Conservation (phyloP, 2,329 filamentous ascomycete genomes). For the Pseudopithomyces maydicus region DNA sequence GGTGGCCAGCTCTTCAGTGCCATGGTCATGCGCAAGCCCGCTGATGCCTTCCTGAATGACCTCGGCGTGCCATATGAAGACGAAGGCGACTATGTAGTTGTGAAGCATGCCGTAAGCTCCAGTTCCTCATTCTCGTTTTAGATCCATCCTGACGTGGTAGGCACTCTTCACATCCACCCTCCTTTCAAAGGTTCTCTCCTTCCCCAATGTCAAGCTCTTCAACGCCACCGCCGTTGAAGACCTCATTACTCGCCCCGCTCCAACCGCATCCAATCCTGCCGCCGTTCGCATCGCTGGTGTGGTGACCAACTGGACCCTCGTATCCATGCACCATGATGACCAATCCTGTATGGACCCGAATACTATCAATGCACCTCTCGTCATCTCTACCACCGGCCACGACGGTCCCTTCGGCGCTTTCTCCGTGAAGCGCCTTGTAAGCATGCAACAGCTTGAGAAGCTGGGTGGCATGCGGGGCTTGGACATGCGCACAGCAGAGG, state of each 20-base stretch:
- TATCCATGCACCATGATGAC: conserved; percentile 73
- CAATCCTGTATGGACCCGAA: conserved; percentile 97
- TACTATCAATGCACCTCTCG: conserved; percentile 89
- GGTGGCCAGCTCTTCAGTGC: conserved; percentile 93
- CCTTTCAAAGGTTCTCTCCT: conserved; percentile 78
- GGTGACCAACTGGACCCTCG: conserved; percentile 95
- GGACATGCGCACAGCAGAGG: conserved; percentile 90
- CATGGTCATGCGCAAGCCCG: conserved; percentile 94
- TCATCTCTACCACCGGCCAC: conserved; percentile 90
- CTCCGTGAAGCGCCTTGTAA: conserved; percentile 86
- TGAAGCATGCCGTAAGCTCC: conserved; percentile 73
- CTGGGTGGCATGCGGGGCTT: conserved; percentile 91
- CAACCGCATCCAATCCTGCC: conserved; percentile 48
- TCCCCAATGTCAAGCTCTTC: conserved; percentile 95
- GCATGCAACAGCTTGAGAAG: conserved; percentile 81
- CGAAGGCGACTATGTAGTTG: conserved; percentile 85
- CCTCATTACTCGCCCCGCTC: conserved; percentile 75
- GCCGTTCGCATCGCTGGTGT: conserved; percentile 80
- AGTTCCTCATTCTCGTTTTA: not conserved
- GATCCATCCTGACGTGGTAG: conserved; percentile 2
- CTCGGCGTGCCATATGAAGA: conserved; percentile 86
- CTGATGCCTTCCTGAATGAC: conserved; percentile 81
- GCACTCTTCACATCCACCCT: conserved; percentile 90
- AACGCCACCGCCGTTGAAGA: conserved; percentile 94
- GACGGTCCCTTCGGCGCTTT: conserved; percentile 92